Evolutionary conservation across 2,329 filamentous ascomycete species (phyloP).

Genomic region (Seiridium cupressi): DNA sequence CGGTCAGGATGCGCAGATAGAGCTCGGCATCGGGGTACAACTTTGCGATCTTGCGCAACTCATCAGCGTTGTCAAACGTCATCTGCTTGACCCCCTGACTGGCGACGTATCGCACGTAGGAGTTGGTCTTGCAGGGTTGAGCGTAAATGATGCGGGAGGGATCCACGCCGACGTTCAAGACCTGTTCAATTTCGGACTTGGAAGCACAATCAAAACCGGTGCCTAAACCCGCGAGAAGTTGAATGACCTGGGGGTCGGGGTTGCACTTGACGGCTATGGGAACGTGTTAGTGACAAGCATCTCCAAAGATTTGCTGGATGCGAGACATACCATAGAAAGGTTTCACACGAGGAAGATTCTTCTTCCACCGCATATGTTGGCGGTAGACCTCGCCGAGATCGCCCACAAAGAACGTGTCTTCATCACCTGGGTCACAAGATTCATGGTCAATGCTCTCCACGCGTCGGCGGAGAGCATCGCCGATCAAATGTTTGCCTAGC

Average conservation of each 20-base stretch:
- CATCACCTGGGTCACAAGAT: slow-evolving; percentile 84
- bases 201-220: slow-evolving; percentile 98
- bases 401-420: slow-evolving; percentile 97
- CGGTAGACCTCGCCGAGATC: slow-evolving; percentile 98
- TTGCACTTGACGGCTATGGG: slow-evolving; percentile 92
- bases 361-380: slow-evolving; percentile 98
- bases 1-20: slow-evolving; percentile 90
- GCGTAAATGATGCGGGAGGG: slow-evolving; percentile 96
- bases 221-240: slow-evolving; percentile 82
- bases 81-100: slow-evolving; percentile 88
- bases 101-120: slow-evolving; percentile 89
- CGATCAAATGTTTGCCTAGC: slow-evolving; percentile 76
- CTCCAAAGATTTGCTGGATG: neutral
- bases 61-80: slow-evolving; percentile 98
- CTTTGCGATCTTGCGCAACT: slow-evolving; percentile 96
- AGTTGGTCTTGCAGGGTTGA: slow-evolving; percentile 99
- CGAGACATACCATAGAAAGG: slow-evolving; percentile 80
- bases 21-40: slow-evolving; percentile 87
- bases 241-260: slow-evolving; percentile 85
- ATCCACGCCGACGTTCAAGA: slow-evolving; percentile 78
- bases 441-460: slow-evolving; percentile 84
- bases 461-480: slow-evolving; percentile 81
- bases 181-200: slow-evolving; percentile 93
- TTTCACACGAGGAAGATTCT: slow-evolving; percentile 86
- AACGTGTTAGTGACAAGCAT: slow-evolving; percentile 10